phyloP scores from a whole-genome alignment of 1,284 basidiomycete species.

The Ceratobasidium sp. region DNA sequence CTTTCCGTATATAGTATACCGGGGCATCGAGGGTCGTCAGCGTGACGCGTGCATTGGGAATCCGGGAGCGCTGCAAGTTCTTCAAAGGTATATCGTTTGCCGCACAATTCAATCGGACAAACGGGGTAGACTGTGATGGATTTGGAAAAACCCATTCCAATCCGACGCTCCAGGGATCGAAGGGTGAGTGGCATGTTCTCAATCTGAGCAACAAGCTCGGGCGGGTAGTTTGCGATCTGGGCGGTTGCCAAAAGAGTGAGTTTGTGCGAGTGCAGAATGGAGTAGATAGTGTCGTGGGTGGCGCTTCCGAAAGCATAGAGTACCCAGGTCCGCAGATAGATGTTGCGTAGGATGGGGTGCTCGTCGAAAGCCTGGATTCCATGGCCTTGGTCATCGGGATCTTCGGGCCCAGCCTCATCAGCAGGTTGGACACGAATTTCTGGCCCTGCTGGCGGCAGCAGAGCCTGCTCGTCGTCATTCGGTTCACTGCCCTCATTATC shows the following conservation, averaged over 20 bases:
- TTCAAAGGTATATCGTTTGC: constrained; percentile 6
- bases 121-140: background rate
- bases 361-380: background rate
- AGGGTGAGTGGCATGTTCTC: background rate
- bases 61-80: background rate
- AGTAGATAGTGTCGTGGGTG: background rate
- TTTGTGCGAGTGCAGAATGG: background rate
- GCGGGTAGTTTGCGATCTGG: background rate
- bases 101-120: background rate
- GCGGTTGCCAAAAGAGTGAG: background rate
- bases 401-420: background rate
- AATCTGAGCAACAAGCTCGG: background rate
- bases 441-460: background rate
- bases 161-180: background rate
- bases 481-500: background rate
- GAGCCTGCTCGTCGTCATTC: background rate
- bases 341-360: background rate
- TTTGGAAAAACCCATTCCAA: constrained; percentile 1
- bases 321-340: constrained; percentile 3
- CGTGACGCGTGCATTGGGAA: background rate
- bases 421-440: background rate
- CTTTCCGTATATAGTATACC: constrained; percentile 4
- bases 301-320: background rate
- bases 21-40: background rate
- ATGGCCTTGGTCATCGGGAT: background rate